Evolutionary conservation across 2,329 filamentous ascomycete species (phyloP).

Genomic region (Thermomyces lanuginosus): DNA sequence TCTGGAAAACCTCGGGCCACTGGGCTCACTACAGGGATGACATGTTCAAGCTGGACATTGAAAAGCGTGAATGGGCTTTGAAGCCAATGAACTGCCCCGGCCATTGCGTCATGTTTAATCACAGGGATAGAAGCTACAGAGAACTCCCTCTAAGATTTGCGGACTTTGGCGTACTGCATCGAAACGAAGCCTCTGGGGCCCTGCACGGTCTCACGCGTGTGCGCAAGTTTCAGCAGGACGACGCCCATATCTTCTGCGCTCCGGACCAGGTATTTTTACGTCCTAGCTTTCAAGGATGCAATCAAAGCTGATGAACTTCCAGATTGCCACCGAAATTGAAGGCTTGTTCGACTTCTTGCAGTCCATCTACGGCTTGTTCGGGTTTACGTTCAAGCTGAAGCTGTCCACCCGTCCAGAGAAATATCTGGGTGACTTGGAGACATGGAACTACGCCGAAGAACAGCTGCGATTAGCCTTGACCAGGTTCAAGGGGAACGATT

Average conservation of each 20-base stretch:
- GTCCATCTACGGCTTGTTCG: slow-evolving; percentile 64
- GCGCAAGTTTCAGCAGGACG: slow-evolving; percentile 87
- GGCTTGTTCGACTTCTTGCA: slow-evolving; percentile 76
- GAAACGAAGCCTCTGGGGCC: slow-evolving; percentile 88
- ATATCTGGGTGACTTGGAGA: slow-evolving; percentile 68
- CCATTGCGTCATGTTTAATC: slow-evolving; percentile 74
- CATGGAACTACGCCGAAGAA: slow-evolving; percentile 76
- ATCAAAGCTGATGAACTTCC: slow-evolving; percentile 5
- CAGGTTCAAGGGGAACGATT: slow-evolving; percentile 56
- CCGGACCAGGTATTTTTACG: slow-evolving; percentile 46
- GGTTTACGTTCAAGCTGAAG: slow-evolving; percentile 84
- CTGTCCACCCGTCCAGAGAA: slow-evolving; percentile 83
- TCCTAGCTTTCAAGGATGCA: not conserved
- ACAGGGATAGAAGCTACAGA: slow-evolving; percentile 70
- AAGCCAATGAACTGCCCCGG: slow-evolving; percentile 99
- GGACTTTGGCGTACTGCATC: slow-evolving; percentile 87
- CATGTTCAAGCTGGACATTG: slow-evolving; percentile 72
- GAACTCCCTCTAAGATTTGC: slow-evolving; percentile 85
- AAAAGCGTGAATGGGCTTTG: slow-evolving; percentile 70
- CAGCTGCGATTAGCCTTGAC: slow-evolving; percentile 66
- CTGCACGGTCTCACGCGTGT: slow-evolving; percentile 82
- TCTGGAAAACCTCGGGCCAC: slow-evolving; percentile 92
- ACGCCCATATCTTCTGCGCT: slow-evolving; percentile 89
- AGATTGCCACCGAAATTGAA: slow-evolving; percentile 57
- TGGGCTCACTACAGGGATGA: slow-evolving; percentile 90